These are phyloP conservation scores for Irpex sp. DNA, from an alignment of 1,284 basidiomycete genomes.

Conservation along the genomic window DNA sequence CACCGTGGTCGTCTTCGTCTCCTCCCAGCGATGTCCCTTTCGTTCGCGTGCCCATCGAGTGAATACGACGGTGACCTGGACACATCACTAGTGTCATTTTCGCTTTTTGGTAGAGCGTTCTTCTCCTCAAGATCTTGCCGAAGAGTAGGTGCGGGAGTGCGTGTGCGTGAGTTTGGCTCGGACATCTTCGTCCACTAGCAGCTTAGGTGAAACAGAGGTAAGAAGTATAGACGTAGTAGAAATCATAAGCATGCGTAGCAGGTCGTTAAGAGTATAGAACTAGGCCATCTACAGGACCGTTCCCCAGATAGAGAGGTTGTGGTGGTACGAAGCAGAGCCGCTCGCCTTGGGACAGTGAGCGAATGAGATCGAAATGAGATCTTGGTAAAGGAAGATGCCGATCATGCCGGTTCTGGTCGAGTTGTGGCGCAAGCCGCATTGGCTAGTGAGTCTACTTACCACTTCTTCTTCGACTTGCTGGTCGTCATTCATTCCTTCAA, in stretches of 20 bases:
- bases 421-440: no score
- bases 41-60: not conserved
- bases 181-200: not conserved
- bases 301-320: not conserved
- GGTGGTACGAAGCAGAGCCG: not conserved
- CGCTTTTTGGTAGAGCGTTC: not conserved
- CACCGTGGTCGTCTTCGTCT: not conserved
- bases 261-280: not conserved
- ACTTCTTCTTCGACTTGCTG: no score
- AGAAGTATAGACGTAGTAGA: not conserved
- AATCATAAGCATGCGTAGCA: not conserved
- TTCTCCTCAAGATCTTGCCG: not conserved
- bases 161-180: not conserved
- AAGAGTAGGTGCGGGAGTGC: not conserved
- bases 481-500: no score
- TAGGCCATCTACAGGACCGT: not conserved
- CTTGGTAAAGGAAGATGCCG: no score
- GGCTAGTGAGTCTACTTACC: no score
- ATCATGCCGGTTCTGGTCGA: no score
- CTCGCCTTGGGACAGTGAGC: no score
- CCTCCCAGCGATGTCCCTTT: not conserved
- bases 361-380: no score
- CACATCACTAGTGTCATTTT: not conserved
- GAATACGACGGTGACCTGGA: conserved; percentile 1
- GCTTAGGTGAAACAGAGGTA: not conserved